A percentile compares a stretch with the other conserved stretches of the same genome.
Evolutionary conservation across 805 yeast species (phyloP).

Genomic region (Ogataea pini): DNA sequence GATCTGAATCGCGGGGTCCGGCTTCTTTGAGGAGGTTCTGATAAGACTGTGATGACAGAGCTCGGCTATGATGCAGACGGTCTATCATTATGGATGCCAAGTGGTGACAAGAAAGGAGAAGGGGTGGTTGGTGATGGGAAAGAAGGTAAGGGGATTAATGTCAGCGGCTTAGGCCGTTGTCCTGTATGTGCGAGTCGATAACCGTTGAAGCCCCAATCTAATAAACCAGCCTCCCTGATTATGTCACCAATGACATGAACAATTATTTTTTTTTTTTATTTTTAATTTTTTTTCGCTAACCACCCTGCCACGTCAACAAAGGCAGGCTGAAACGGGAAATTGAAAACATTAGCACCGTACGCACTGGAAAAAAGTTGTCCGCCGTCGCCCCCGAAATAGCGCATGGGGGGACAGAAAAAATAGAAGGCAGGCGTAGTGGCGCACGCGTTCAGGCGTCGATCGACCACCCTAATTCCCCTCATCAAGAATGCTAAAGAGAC

Average conservation of each 20-base stretch:
- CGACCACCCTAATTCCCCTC: too few species aligned
- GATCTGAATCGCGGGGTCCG: background rate
- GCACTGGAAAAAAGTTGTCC: conserved; percentile 4
- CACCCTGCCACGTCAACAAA: conserved; percentile 7
- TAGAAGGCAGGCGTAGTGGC: background rate
- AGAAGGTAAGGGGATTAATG: background rate
- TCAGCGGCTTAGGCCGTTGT: background rate
- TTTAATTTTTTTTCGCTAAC: background rate
- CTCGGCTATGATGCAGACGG: background rate
- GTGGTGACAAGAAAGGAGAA: background rate
- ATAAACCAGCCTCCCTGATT: conserved; percentile 6
- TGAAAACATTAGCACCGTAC: background rate
- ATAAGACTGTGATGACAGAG: conserved; percentile 1
- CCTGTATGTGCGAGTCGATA: background rate
- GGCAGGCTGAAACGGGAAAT: conserved; percentile 7
- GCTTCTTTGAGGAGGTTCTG: background rate
- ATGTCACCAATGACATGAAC: background rate
- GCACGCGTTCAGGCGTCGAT: conserved; percentile 1
- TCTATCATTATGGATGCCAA: background rate
- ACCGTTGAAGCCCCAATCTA: background rate
- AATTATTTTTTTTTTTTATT: background rate
- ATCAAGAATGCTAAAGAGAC: too few species aligned
- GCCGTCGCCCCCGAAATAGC: conserved; percentile 6
- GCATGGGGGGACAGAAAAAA: background rate
- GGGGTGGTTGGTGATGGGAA: background rate